A percentile compares a stretch with the other conserved stretches of the same genome.
phyloP scores from a whole-genome alignment of 108 stramenopile species.

The Discostella pseudostelligera region DNA sequence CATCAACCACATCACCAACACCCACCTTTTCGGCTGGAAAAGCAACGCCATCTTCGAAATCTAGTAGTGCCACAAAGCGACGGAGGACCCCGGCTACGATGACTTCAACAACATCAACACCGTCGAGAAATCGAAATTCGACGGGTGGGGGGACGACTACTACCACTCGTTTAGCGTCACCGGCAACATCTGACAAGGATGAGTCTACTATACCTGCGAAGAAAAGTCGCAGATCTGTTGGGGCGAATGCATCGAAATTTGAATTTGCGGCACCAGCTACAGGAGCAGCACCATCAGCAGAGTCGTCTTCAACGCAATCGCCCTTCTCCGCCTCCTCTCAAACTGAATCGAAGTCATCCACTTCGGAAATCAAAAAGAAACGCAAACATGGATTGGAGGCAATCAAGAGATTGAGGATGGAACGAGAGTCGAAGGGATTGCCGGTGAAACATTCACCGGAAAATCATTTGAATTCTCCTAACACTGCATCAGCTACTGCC shows the following conservation, averaged over 20 bases:
- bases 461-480: background rate
- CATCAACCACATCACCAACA: background rate
- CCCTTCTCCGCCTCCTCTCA: background rate
- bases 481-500: background rate
- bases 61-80: background rate
- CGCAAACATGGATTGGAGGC: background rate
- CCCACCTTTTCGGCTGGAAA: background rate
- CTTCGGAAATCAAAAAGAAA: constrained; percentile 2
- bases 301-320: background rate
- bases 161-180: background rate
- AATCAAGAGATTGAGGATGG: constrained; percentile 1
- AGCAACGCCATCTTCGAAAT: background rate
- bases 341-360: background rate
- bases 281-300: background rate
- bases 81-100: background rate
- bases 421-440: background rate
- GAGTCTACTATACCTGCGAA: background rate
- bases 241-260: background rate
- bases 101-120: constrained; percentile 1
- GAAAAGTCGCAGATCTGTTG: constrained; percentile 1
- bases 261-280: background rate
- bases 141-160: background rate
- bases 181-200: background rate
- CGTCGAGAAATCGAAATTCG: background rate
- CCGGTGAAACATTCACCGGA: background rate